A percentile compares a stretch with the other conserved stretches of the same genome.
Evolutionary conservation across 768 basidiomycete genomes (phyloP).

Genomic region (Lactarius quietus): DNA sequence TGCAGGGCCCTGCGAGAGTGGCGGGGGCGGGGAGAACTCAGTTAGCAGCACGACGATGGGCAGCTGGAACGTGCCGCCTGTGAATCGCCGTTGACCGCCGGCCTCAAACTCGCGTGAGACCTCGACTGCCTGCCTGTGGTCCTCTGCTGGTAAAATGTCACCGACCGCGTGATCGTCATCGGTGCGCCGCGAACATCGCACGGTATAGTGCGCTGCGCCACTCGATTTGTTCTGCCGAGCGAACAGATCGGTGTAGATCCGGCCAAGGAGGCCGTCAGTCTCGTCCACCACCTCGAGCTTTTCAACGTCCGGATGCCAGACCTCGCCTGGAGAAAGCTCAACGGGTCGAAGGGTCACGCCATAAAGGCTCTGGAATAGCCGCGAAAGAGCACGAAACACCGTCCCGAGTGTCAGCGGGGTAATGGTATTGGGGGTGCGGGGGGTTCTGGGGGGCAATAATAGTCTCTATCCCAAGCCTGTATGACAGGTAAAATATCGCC

Average conservation of each 20-base stretch:
- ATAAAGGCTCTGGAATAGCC: conserved; percentile 82
- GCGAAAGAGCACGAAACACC: conserved; percentile 87
- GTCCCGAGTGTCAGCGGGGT: conserved; percentile 84
- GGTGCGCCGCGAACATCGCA: conserved; percentile 86
- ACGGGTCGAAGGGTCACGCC: conserved; percentile 80
- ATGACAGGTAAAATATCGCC: conserved; percentile 58
- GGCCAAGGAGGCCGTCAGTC: conserved; percentile 79
- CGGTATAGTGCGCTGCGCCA: conserved; percentile 97
- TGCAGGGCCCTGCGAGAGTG: conserved; percentile 59
- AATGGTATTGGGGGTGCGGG: conserved; percentile 71
- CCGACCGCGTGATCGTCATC: conserved; percentile 83
- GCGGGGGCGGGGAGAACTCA: conserved; percentile 67
- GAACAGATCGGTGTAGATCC: conserved; percentile 94
- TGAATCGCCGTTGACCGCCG: conserved; percentile 54
- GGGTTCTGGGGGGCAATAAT: conserved; percentile 79
- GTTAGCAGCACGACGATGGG: conserved; percentile 90
- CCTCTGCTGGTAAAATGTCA: conserved; percentile 48
- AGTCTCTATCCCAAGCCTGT: conserved; percentile 97
- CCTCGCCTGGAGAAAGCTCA: conserved; percentile 68
- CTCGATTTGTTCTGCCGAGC: conserved; percentile 78
- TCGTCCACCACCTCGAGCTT: conserved; percentile 95
- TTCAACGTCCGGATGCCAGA: conserved; percentile 84
- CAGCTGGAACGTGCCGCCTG: conserved; percentile 74
- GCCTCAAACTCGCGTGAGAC: conserved; percentile 62
- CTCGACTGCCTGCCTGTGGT: conserved; percentile 34